Percentiles rank a stretch among this genome's conserved stretches.
Evolutionary conservation across 345 rosid genomes (phyloP).

Genomic region (Microcos paniculata): DNA sequence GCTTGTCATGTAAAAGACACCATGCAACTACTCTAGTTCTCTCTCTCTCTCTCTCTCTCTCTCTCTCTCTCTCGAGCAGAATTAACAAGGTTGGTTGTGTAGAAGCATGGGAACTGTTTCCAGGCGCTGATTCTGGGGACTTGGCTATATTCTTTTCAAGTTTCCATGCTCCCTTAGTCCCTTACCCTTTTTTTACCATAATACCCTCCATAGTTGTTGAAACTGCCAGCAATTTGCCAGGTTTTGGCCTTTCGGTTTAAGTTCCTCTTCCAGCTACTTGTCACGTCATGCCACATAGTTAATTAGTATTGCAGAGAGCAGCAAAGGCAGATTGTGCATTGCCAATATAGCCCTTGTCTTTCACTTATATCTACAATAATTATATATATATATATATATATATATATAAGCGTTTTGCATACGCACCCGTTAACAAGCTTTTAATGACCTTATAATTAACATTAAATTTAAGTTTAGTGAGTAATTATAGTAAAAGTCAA

Average conservation of each 20-base stretch:
- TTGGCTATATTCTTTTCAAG: not conserved
- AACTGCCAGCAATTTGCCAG: not conserved
- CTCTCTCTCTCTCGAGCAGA: not conserved
- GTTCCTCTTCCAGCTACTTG: not conserved
- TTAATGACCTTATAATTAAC: too few relatives aligned
- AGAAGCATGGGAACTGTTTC: conserved; percentile 27
- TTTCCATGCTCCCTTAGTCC: not conserved
- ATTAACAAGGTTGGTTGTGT: conserved; percentile 7
- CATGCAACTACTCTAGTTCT: conserved; percentile 27
- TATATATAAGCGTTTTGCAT: too few relatives aligned
- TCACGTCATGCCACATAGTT: not conserved
- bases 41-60: not conserved
- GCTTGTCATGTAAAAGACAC: conserved; percentile 40
- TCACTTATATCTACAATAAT: not conserved
- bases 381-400: too few relatives aligned
- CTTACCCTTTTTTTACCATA: not conserved
- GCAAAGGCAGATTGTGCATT: not conserved
- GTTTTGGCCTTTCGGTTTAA: not conserved
- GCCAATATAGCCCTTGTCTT: not conserved
- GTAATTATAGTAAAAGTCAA: too few relatives aligned
- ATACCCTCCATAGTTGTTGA: not conserved
- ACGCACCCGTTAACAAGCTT: too few relatives aligned
- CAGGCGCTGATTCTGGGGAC: conserved; percentile 32
- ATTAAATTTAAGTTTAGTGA: too few relatives aligned
- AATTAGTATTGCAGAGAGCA: not conserved